These are phyloP conservation scores for Boletus fagicola DNA, from an alignment of 768 basidiomycete genomes.

Conservation along the genomic window DNA sequence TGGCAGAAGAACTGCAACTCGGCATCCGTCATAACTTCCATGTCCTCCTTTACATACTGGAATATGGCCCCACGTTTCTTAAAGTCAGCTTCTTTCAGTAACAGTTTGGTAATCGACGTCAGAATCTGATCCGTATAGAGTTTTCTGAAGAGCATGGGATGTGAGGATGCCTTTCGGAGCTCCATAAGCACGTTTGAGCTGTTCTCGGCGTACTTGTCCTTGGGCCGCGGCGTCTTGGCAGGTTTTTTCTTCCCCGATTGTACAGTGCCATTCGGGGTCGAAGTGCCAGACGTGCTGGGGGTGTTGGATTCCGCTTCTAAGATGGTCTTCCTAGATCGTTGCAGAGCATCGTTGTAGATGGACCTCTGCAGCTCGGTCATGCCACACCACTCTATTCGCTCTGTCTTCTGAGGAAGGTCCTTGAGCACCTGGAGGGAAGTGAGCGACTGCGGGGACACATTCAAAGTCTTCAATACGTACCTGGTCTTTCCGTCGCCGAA, in stretches of 20 bases:
- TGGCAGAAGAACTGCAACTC: conserved; percentile 87
- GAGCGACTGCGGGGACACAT: not conserved
- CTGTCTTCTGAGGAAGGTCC: conserved; percentile 89
- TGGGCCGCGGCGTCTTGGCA: conserved; percentile 43
- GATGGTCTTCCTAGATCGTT: conserved; percentile 80
- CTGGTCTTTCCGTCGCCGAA: conserved; percentile 96
- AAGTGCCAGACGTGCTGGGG: conserved; percentile 31
- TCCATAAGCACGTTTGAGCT: conserved; percentile 97
- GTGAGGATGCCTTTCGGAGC: conserved; percentile 91
- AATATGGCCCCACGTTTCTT: conserved; percentile 76
- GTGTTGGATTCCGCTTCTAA: conserved; percentile 42
- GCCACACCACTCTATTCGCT: conserved; percentile 93
- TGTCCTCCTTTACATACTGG: conserved; percentile 92
- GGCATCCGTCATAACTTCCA: conserved; percentile 97
- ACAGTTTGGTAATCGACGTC: conserved; percentile 70
- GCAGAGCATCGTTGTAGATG: conserved; percentile 83
- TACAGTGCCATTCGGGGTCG: conserved; percentile 26
- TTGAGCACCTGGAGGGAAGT: conserved; percentile 65
- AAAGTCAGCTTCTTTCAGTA: conserved; percentile 91
- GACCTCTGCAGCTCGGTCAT: conserved; percentile 81
- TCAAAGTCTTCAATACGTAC: conserved; percentile 36
- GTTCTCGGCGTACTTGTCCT: conserved; percentile 76
- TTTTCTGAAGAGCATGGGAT: conserved; percentile 93
- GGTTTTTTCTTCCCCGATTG: conserved; percentile 33
- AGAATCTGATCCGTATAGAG: conserved; percentile 77